Conservation (phyloP, 2,329 filamentous ascomycete species). For the Didymella segeticola region DNA sequence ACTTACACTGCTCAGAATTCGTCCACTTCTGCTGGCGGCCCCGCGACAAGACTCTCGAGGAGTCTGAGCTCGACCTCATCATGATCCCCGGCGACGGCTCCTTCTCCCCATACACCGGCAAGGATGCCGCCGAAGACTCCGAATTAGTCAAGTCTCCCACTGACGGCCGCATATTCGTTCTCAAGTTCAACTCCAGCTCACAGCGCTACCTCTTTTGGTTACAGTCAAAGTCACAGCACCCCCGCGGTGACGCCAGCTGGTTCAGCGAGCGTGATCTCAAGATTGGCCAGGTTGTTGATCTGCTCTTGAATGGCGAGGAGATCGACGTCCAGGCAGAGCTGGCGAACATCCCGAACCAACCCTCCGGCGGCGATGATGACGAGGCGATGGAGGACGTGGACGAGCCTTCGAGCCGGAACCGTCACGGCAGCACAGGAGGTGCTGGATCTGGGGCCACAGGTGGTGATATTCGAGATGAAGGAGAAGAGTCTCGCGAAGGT, state of each 20-base stretch:
- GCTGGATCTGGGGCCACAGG: conserved; percentile 87
- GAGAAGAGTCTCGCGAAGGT: conserved; percentile 84
- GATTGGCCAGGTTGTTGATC: conserved; percentile 86
- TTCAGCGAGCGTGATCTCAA: conserved; percentile 86
- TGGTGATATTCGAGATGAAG: conserved; percentile 89
- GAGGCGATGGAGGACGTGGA: conserved; percentile 70
- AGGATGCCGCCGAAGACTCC: conserved; percentile 60
- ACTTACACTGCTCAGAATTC: conserved; percentile 65
- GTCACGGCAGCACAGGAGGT: conserved; percentile 67
- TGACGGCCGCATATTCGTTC: conserved; percentile 88
- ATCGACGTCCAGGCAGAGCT: conserved; percentile 80
- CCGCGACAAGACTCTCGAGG: conserved; percentile 71
- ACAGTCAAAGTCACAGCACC: conserved; percentile 85
- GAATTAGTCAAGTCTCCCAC: conserved; percentile 68
- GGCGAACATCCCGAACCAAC: conserved; percentile 61
- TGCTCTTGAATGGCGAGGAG: conserved; percentile 85
- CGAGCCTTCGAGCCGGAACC: conserved; percentile 49
- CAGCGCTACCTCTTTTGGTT: conserved; percentile 95
- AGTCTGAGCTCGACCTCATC: conserved; percentile 85
- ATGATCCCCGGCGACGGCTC: conserved; percentile 91
- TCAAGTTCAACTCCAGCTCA: conserved; percentile 93
- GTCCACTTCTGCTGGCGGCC: conserved; percentile 98
- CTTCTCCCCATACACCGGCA: conserved; percentile 75
- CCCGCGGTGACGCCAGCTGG: conserved; percentile 72
- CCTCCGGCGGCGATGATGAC: conserved; percentile 62